Conservation (phyloP, 371 early-diverging fungal species). For the Mortierella sp. region DNA sequence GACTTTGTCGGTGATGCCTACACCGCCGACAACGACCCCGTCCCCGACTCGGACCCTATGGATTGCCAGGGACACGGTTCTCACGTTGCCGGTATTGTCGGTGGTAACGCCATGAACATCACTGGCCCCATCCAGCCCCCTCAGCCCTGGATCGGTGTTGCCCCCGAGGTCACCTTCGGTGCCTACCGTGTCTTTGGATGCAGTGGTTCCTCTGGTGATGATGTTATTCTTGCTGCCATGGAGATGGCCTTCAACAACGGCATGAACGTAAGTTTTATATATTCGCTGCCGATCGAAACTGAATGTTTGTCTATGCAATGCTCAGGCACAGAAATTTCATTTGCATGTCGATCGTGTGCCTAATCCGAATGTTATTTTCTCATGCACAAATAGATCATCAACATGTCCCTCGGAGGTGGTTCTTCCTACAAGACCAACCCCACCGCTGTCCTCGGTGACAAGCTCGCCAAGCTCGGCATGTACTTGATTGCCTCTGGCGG, state of each 20-base stretch:
- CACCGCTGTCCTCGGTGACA: constrained; percentile 58
- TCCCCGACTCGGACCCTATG: constrained; percentile 65
- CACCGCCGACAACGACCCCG: constrained; percentile 33
- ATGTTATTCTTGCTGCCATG: constrained; percentile 70
- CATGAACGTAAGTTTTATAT: constrained; percentile 60
- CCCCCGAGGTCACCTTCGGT: constrained; percentile 68
- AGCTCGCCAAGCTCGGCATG: constrained; percentile 60
- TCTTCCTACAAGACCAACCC: constrained; percentile 62
- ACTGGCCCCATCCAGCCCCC: constrained; percentile 10
- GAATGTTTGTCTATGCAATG: neutral
- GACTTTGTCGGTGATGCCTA: constrained; percentile 60
- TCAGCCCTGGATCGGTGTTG: constrained; percentile 62
- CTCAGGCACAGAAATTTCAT: neutral
- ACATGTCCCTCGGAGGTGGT: constrained; percentile 78
- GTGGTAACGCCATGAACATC: constrained; percentile 56
- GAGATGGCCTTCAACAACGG: constrained; percentile 67
- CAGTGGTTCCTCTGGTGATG: constrained; percentile 61
- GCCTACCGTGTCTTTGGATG: constrained; percentile 76
- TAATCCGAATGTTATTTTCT: neutral
- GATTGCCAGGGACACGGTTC: constrained; percentile 72
- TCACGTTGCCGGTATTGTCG: constrained; percentile 72
- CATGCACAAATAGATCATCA: constrained; percentile 58
- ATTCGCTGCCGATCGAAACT: neutral
- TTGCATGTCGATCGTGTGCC: too few relatives aligned
- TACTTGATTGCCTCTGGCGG: constrained; percentile 73